Conservation (phyloP, 2,329 filamentous ascomycete species). For the Aspergillus glaucus region DNA sequence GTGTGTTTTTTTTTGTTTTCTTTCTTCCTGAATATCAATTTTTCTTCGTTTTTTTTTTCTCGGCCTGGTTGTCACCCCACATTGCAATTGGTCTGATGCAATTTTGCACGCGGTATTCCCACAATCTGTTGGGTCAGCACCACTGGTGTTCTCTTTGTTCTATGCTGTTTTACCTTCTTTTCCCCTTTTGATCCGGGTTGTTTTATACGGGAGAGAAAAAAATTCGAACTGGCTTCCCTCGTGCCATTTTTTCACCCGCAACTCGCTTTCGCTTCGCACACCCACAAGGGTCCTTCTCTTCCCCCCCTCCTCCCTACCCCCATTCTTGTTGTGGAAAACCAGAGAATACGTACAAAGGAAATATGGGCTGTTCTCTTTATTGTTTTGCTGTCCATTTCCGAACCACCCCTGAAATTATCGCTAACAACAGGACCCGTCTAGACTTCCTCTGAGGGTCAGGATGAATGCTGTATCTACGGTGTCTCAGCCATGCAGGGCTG, state of each 20-base stretch:
- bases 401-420: background rate
- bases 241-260: background rate
- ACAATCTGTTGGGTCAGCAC: conserved; percentile 5
- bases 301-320: background rate
- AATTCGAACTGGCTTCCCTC: background rate
- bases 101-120: conserved; percentile 4
- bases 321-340: too few relatives aligned
- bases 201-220: background rate
- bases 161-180: background rate
- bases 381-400: too few relatives aligned
- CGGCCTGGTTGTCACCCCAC: conserved; percentile 15
- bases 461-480: conserved; percentile 88
- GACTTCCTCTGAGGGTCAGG: conserved; percentile 82
- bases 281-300: background rate
- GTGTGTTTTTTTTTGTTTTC: conserved; percentile 48
- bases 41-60: conserved; percentile 1
- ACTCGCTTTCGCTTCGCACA: background rate
- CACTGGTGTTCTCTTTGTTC: background rate
- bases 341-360: too few relatives aligned
- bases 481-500: conserved; percentile 99
- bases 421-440: conserved; percentile 34
- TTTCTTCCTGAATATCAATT: conserved; percentile 15
- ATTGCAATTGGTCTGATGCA: conserved; percentile 18
- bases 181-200: background rate
- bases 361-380: too few relatives aligned